Conservation (phyloP, 352 stramenopile species). For the Globisporangium middletonii region DNA sequence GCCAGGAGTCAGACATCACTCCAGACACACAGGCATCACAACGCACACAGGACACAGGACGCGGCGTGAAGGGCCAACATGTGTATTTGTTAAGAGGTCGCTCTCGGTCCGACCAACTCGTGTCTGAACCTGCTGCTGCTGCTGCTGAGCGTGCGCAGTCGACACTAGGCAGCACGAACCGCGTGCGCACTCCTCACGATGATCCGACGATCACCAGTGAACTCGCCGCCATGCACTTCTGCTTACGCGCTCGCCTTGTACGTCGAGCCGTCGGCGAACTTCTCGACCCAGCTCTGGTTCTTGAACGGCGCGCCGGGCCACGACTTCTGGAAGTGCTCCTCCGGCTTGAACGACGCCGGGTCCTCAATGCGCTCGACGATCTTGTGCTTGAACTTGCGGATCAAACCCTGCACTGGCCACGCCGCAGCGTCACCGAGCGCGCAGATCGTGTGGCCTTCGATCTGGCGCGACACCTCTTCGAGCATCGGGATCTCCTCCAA, state of each 20-base stretch:
- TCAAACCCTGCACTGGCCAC: constrained; percentile 99
- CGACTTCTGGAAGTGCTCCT: constrained; percentile 92
- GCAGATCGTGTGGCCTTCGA: constrained; percentile 99
- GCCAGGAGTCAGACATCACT: neutral
- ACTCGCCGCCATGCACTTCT: neutral
- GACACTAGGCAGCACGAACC: too few relatives aligned
- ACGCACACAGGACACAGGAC: too few relatives aligned
- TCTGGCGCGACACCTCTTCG: constrained; percentile 98
- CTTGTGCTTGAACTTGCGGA: constrained; percentile 98
- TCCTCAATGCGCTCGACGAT: constrained; percentile 98
- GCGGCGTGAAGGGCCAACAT: too few relatives aligned
- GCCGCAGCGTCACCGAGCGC: constrained; percentile 97
- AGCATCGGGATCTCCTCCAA: constrained; percentile 99
- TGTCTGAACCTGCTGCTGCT: too few relatives aligned
- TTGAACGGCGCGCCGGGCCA: constrained; percentile 95
- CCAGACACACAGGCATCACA: too few relatives aligned
- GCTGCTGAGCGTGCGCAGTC: too few relatives aligned
- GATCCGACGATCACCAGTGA: neutral
- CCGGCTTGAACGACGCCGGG: constrained; percentile 90
- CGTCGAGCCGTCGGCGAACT: constrained; percentile 89
- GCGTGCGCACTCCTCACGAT: too few relatives aligned
- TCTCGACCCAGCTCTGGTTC: constrained; percentile 93
- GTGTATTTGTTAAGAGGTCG: too few relatives aligned
- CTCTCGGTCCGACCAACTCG: too few relatives aligned
- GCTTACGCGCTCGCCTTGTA: constrained; percentile 80